Evolutionary conservation across 495 filamentous ascomycete genomes (phyloP).

Genomic region (Penicillium atrosanguineum): DNA sequence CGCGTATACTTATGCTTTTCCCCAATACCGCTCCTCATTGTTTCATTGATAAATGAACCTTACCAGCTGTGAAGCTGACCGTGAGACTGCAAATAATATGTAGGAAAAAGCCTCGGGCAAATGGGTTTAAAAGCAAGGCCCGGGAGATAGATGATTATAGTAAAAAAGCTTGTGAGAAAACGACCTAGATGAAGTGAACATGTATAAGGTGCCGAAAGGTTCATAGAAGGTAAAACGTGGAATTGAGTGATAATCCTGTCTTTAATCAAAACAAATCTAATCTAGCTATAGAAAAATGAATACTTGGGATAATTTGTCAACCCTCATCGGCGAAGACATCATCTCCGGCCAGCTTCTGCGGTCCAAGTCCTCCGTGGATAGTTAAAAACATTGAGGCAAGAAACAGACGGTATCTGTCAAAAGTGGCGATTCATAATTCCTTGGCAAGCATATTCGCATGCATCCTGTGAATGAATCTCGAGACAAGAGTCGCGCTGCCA

Average conservation of each 20-base stretch:
- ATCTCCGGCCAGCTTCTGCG: background rate
- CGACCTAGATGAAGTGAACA: background rate
- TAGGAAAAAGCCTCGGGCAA: too few species aligned
- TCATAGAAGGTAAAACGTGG: background rate
- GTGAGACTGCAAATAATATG: too few species aligned
- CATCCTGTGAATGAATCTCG: slow-evolving; percentile 2
- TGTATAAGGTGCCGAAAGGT: background rate
- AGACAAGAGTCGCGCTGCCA: slow-evolving; percentile 14
- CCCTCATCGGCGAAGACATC: background rate
- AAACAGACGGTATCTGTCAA: background rate
- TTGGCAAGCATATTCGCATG: background rate
- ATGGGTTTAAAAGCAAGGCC: too few species aligned
- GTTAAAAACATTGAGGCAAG: background rate
- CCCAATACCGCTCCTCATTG: too few species aligned
- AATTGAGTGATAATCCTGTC: background rate
- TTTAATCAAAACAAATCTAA: background rate
- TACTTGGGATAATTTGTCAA: background rate
- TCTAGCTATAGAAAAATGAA: background rate
- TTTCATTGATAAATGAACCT: too few species aligned
- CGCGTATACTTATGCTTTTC: too few species aligned
- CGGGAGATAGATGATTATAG: too few species aligned
- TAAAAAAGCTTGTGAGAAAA: slow-evolving; percentile 6
- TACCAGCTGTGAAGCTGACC: too few species aligned
- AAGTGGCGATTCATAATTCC: background rate
- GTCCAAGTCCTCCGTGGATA: background rate